These are phyloP conservation scores for Corylus avellana DNA, from an alignment of 306 rosid species.

Conservation along the genomic window DNA sequence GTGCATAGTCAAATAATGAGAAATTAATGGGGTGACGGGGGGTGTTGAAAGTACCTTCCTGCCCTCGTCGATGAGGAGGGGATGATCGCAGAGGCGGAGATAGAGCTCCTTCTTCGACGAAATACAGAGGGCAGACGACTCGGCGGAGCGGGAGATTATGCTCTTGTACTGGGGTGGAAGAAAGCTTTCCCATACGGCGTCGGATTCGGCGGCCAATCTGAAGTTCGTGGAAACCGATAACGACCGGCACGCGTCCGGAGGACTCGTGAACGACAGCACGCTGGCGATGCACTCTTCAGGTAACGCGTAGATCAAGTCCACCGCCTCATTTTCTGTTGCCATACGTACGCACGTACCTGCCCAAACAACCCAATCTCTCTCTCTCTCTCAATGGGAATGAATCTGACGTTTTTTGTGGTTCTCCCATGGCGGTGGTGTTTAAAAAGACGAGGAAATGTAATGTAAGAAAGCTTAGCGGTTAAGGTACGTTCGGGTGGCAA, in stretches of 20 bases:
- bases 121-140: not conserved
- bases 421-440: not conserved
- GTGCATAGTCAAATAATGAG: too few relatives aligned
- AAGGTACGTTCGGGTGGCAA: not conserved
- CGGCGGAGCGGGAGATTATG: slow-evolving; percentile 27
- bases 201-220: slow-evolving; percentile 75
- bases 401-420: not conserved
- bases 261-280: slow-evolving; percentile 63
- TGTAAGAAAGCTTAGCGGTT: slow-evolving; percentile 48
- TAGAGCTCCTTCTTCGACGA: slow-evolving; percentile 62
- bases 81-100: slow-evolving; percentile 45
- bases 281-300: slow-evolving; percentile 76
- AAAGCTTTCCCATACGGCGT: slow-evolving; percentile 71
- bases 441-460: not conserved
- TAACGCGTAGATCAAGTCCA: slow-evolving; percentile 34
- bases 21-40: too few relatives aligned
- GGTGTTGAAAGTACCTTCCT: slow-evolving; percentile 43
- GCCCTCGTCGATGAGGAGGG: slow-evolving; percentile 60
- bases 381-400: not conserved
- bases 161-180: slow-evolving; percentile 45
- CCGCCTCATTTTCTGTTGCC: not conserved
- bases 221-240: slow-evolving; percentile 52
- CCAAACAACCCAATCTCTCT: not conserved
- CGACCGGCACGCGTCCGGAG: slow-evolving; percentile 58
- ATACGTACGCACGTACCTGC: too few relatives aligned